Evolutionary conservation across 305 asterid genomes (phyloP).

Genomic region (Plantago coronopus): DNA sequence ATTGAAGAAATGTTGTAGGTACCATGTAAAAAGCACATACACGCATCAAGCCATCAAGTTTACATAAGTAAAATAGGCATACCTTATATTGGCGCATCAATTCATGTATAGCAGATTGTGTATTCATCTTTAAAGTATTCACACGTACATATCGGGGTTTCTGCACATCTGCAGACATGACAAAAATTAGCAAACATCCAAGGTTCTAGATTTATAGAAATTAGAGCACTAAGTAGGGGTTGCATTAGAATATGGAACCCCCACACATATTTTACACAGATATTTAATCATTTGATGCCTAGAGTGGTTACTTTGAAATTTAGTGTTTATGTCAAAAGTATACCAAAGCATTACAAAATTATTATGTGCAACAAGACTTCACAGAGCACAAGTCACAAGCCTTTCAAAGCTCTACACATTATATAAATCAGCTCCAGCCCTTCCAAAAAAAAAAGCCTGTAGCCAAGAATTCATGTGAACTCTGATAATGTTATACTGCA

Average conservation of each 20-base stretch:
- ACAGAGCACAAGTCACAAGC: neutral
- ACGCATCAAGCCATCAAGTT: neutral
- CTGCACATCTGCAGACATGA: constrained; percentile 45
- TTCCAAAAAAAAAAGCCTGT: neutral
- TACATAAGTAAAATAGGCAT: constrained; percentile 15
- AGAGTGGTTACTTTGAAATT: neutral
- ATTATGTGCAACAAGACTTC: neutral
- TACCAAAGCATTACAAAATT: neutral
- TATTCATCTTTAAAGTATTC: constrained; percentile 70
- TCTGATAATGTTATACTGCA: too few species aligned
- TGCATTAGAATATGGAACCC: neutral
- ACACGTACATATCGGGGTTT: constrained; percentile 94
- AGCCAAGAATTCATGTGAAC: neutral
- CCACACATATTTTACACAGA: neutral
- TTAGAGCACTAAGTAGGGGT: constrained; percentile 11
- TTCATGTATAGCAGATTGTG: constrained; percentile 50
- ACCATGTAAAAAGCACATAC: neutral
- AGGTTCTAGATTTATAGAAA: constrained; percentile 1
- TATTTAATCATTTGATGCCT: too few species aligned
- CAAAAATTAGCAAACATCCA: constrained; percentile 4
- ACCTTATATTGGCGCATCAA: constrained; percentile 58
- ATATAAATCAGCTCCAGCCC: neutral
- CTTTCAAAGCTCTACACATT: neutral
- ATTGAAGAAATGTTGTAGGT: neutral
- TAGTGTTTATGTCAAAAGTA: neutral